Evolutionary conservation across 495 filamentous ascomycete genomes (phyloP), one percentile per base, ranked within the genome.

Genomic region (Talaromyces adpressus): DNA sequence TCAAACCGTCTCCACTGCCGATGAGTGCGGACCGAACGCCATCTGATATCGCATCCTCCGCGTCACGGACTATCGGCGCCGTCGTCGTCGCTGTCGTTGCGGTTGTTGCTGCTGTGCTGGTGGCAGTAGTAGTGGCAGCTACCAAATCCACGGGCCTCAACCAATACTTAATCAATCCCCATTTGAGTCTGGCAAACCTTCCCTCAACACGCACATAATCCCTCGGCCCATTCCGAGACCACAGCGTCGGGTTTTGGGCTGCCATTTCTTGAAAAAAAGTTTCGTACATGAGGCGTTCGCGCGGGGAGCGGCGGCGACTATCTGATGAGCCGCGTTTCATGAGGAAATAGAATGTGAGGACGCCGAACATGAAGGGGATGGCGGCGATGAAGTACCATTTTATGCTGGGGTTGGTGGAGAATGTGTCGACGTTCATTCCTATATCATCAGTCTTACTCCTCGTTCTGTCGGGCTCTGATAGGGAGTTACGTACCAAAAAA

Each of bases 211-310:
- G 63, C 20, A 84, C 68, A 36, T 69, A 65, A 6, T 76, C 66
- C 3, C 76, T 67, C 1, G 82, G 81, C 0, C 82, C 82, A 18
- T 64, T 64, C 11, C 80, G 68, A 1, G 82, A 74, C 82, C 81
- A 85, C 14, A 83, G 72, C 16, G 66, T 53, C 2, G 82, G 81
- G 41, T 82, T 72, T 9, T 64, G 25, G n/a, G 65, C 69, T 23
- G 79, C 72, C 45, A 84, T 72, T 20, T 81, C 75, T 16, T 73
- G 69, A 66, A 75, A 84, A 7, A 83, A 70, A 11, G 73, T 65
- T 63, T 84, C 81, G 66, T 82, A 84, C 39, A 82, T 70, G 51
- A 80, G 80, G 30, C 82, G 79, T 51, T 79, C 74, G 53, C 78
- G 75, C 1, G 82, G 82, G 0, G 75, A 71, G 63, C 78, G 79